Conservation (phyloP, 2,329 filamentous ascomycete species). For the Stemphylium vesicarium region DNA sequence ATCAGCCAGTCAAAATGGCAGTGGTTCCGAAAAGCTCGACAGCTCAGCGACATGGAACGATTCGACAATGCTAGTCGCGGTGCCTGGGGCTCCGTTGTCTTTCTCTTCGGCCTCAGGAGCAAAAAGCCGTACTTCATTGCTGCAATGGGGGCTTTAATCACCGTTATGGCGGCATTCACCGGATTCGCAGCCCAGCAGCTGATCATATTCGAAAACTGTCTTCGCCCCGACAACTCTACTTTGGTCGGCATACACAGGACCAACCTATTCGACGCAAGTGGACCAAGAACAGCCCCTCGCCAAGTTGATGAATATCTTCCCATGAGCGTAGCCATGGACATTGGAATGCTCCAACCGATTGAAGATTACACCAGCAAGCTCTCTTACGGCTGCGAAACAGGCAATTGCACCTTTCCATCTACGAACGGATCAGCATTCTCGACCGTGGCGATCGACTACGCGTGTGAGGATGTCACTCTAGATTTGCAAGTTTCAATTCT, state of each 20-base stretch:
- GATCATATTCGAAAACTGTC: conserved; percentile 10
- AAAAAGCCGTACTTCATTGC: conserved; percentile 11
- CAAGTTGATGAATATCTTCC: background rate
- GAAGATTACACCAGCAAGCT: conserved; percentile 13
- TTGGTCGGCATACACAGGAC: conserved; percentile 2
- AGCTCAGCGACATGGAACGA: conserved; percentile 11
- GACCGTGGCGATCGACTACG: conserved; percentile 8
- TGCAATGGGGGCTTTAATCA: conserved; percentile 10
- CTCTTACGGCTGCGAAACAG: conserved; percentile 14
- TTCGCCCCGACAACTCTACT: background rate
- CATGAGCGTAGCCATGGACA: conserved; percentile 11
- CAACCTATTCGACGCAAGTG: conserved; percentile 2
- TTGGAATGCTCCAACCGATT: conserved; percentile 9
- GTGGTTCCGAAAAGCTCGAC: conserved; percentile 9
- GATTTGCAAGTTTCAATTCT: background rate
- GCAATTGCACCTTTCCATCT: conserved; percentile 16
- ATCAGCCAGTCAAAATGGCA: conserved; percentile 25
- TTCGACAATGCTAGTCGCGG: conserved; percentile 20
- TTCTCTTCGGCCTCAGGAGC: conserved; percentile 5
- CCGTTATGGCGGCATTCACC: conserved; percentile 8
- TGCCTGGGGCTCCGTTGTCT: conserved; percentile 12
- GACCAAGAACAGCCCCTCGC: background rate
- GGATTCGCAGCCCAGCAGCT: conserved; percentile 17
- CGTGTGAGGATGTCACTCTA: conserved; percentile 10
- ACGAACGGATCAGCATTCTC: conserved; percentile 8